Conservation (phyloP, 2,329 filamentous ascomycete species). For the Cladosporium sp. region DNA sequence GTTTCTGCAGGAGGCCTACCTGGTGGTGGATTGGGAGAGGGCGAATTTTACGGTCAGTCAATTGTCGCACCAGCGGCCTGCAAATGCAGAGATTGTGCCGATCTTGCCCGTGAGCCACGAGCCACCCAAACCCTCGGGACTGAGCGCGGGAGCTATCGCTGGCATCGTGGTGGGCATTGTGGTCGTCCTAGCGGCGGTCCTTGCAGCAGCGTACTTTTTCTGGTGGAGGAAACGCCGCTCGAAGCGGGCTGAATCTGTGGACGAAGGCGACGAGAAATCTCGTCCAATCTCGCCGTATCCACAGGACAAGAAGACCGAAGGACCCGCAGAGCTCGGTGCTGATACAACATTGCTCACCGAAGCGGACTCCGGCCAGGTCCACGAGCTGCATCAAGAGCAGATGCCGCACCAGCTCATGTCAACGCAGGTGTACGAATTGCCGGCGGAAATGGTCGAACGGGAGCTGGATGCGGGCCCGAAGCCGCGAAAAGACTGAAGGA, state of each 20-base stretch:
- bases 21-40: constrained; percentile 33
- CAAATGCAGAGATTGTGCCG: neutral
- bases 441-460: neutral
- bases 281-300: neutral
- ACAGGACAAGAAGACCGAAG: constrained; percentile 1
- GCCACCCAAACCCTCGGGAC: neutral
- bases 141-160: constrained; percentile 1
- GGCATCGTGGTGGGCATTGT: constrained; percentile 4
- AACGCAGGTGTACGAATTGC: constrained; percentile 4
- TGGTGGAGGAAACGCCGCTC: neutral
- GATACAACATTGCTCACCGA: neutral
- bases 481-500: neutral
- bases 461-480: neutral
- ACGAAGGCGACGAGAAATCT: neutral
- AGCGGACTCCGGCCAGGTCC: neutral
- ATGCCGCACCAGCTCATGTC: constrained; percentile 8
- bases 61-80: neutral
- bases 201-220: neutral
- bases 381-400: constrained; percentile 5
- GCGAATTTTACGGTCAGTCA: constrained; percentile 22
- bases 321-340: neutral
- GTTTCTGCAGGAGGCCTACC: constrained; percentile 38
- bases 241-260: neutral
- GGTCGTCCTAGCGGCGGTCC: neutral
- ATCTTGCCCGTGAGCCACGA: neutral